Conservation (phyloP, 2,329 filamentous ascomycete species). For the Aspergillus intermedius region DNA sequence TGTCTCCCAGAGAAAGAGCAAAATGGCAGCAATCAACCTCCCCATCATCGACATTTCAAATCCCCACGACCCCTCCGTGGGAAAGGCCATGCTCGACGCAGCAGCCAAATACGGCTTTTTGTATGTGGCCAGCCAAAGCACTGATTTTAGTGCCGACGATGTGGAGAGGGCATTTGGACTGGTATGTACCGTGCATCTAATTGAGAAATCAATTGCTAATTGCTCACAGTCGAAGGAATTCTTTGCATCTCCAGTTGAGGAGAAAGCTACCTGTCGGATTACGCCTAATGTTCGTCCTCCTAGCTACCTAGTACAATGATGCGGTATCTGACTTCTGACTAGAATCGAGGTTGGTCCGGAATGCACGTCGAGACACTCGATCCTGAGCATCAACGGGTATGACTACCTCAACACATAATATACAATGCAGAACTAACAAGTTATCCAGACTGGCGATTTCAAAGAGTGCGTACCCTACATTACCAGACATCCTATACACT, state of each 20-base stretch:
- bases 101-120: constrained; percentile 81
- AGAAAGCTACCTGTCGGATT: constrained; percentile 71
- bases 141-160: constrained; percentile 58
- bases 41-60: constrained; percentile 77
- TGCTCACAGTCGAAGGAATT: constrained; percentile 58
- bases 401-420: constrained; percentile 11
- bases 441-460: constrained; percentile 64
- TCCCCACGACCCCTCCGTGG: constrained; percentile 53
- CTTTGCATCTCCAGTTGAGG: constrained; percentile 62
- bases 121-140: constrained; percentile 71
- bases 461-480: constrained; percentile 65
- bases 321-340: constrained; percentile 2
- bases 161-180: constrained; percentile 68
- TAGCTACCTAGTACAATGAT: neutral
- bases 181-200: constrained; percentile 42
- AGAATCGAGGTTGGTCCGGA: constrained; percentile 83
- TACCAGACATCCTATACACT: neutral
- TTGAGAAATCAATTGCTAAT: neutral
- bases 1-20: constrained; percentile 14
- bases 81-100: constrained; percentile 66
- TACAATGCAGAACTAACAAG: constrained; percentile 5
- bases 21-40: constrained; percentile 44
- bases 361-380: constrained; percentile 88
- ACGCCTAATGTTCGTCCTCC: constrained; percentile 48
- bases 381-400: constrained; percentile 69